phyloP scores from a whole-genome alignment of 306 rosid genomes.

The Arachis hypogaea region DNA sequence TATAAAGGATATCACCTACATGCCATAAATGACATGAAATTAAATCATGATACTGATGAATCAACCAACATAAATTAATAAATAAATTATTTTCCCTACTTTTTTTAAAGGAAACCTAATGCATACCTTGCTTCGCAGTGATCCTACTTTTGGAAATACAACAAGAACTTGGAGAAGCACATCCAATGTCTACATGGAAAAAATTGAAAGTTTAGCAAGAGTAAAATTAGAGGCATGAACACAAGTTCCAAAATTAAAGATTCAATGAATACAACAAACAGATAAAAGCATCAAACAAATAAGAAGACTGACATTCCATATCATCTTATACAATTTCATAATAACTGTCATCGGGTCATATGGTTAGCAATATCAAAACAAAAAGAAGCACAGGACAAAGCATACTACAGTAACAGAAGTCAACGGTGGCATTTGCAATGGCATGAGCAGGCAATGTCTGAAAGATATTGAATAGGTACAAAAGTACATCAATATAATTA shows the following conservation, averaged over 20 bases:
- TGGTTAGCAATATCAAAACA: too few species aligned
- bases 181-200: constrained; percentile 71
- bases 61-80: background rate
- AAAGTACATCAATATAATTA: too few species aligned
- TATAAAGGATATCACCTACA: constrained; percentile 89
- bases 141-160: constrained; percentile 80
- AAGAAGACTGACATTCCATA: background rate
- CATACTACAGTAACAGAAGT: too few species aligned
- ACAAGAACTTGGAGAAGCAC: constrained; percentile 89
- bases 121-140: constrained; percentile 71
- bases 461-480: background rate
- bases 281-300: too few species aligned
- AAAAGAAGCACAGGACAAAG: too few species aligned
- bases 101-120: constrained; percentile 9
- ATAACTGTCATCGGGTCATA: too few species aligned
- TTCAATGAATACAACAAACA: constrained; percentile 1
- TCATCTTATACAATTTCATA: too few species aligned
- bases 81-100: too few species aligned
- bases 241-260: constrained; percentile 18
- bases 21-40: constrained; percentile 28
- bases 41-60: constrained; percentile 34
- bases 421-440: too few species aligned
- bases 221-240: constrained; percentile 20
- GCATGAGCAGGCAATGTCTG: background rate
- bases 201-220: constrained; percentile 34